Conservation (phyloP, 2,329 filamentous ascomycete genomes). For the Pseudogymnoascus sp. region DNA sequence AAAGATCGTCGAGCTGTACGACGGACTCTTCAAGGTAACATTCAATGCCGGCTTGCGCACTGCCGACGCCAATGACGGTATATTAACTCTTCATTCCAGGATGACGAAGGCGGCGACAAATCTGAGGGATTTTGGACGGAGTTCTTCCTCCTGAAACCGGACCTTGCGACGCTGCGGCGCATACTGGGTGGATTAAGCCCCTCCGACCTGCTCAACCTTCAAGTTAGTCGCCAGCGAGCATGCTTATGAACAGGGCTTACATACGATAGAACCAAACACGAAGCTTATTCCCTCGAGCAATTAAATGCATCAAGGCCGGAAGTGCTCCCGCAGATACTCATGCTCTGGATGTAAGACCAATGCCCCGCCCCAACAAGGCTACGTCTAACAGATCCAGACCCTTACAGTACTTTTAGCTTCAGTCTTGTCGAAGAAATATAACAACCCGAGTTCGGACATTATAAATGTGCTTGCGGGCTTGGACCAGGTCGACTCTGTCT, state of each 20-base stretch:
- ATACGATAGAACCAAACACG: slow-evolving; percentile 44
- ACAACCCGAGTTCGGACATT: slow-evolving; percentile 90
- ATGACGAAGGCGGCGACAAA: slow-evolving; percentile 60
- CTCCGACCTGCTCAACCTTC: slow-evolving; percentile 68
- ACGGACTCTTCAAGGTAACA: slow-evolving; percentile 68
- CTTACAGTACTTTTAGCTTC: slow-evolving; percentile 80
- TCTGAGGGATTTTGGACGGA: slow-evolving; percentile 93
- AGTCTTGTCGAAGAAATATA: slow-evolving; percentile 82
- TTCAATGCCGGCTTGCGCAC: slow-evolving; percentile 1
- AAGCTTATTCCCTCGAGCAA: slow-evolving; percentile 68
- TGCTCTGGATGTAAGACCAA: slow-evolving; percentile 70
- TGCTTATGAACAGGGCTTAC: slow-evolving; percentile 12
- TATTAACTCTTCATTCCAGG: slow-evolving; percentile 37
- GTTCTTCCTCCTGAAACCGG: slow-evolving; percentile 85
- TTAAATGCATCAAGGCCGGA: slow-evolving; percentile 57
- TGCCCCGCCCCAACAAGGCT: slow-evolving; percentile 11
- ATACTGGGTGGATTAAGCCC: slow-evolving; percentile 65
- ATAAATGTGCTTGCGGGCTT: slow-evolving; percentile 85
- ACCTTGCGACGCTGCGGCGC: slow-evolving; percentile 58
- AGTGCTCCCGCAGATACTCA: slow-evolving; percentile 60
- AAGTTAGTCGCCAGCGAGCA: slow-evolving; percentile 45
- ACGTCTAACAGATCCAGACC: slow-evolving; percentile 57
- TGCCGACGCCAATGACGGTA: neutral
- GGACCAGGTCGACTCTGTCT: slow-evolving; percentile 77
- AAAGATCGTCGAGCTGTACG: slow-evolving; percentile 88